phyloP scores from a whole-genome alignment of 257 asterid species.

The Datura wrightii region DNA sequence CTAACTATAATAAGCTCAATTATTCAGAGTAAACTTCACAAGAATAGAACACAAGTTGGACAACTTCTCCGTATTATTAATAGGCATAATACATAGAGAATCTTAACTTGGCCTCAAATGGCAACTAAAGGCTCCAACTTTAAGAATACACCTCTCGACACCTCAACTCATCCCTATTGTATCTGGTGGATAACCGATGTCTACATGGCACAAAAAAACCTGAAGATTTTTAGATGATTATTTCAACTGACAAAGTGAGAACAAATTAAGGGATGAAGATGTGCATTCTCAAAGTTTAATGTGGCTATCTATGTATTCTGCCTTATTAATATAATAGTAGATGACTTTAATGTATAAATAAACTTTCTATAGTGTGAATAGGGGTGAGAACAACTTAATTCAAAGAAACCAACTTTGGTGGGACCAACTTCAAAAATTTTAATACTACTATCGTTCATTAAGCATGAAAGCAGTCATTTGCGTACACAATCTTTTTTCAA shows the following conservation, averaged over 20 bases:
- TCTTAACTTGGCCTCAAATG: neutral
- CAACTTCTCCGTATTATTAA: neutral
- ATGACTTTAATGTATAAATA: neutral
- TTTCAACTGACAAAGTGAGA: neutral
- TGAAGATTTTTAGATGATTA: no score
- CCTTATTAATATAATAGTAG: neutral
- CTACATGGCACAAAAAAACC: no score
- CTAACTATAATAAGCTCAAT: conserved; percentile 3
- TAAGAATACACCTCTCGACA: no score
- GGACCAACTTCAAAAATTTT: conserved; percentile 44
- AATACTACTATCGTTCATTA: conserved; percentile 32
- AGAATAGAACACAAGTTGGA: conserved; percentile 25
- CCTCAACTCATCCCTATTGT: neutral
- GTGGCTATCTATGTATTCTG: neutral
- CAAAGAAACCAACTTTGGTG: conserved; percentile 42
- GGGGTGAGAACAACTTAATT: conserved; percentile 39
- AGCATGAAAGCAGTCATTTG: conserved; percentile 45
- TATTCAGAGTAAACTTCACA: neutral
- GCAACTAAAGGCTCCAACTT: no score
- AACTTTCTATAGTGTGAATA: conserved; percentile 33
- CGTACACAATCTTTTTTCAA: conserved; percentile 35
- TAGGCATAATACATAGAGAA: neutral
- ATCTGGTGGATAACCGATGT: no score
- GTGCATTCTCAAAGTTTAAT: neutral
- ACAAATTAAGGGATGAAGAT: neutral